These are phyloP conservation scores for Peniophora sp. DNA, from an alignment of 1,284 basidiomycete species.

Conservation along the genomic window DNA sequence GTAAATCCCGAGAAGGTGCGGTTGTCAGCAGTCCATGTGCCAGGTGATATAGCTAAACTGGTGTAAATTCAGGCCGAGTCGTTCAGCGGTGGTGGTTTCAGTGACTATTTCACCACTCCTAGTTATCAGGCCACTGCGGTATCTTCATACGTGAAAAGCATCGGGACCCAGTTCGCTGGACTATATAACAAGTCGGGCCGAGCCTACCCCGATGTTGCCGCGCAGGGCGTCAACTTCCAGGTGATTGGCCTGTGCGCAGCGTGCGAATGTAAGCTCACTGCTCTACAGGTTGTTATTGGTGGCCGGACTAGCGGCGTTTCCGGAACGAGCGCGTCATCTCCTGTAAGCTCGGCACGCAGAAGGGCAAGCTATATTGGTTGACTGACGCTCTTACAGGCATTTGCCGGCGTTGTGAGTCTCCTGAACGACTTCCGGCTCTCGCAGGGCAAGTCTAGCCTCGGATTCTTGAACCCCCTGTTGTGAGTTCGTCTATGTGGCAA, in stretches of 20 bases:
- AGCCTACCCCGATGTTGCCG: conserved; percentile 30
- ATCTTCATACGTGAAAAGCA: conserved; percentile 20
- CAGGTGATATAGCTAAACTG: no score
- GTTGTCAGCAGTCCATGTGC: no score
- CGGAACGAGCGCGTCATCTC: conserved; percentile 28
- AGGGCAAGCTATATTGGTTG: neutral
- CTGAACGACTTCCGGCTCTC: conserved; percentile 27
- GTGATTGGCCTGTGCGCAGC: no score
- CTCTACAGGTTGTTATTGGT: conserved; percentile 14
- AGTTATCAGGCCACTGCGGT: conserved; percentile 31
- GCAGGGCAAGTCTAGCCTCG: conserved; percentile 22
- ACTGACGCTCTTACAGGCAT: conserved; percentile 7
- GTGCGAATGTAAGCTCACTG: conserved; percentile 2
- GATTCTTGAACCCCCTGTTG: conserved; percentile 31
- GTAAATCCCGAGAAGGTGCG: conserved; percentile 18
- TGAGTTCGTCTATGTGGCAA: conserved; percentile 16
- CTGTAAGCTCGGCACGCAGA: conserved; percentile 25
- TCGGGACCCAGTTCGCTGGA: conserved; percentile 21
- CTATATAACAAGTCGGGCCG: conserved; percentile 22
- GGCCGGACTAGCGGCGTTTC: conserved; percentile 15
- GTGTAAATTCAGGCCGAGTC: no score
- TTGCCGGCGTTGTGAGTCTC: conserved; percentile 25
- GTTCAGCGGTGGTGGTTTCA: conserved; percentile 40
- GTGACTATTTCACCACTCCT: conserved; percentile 32
- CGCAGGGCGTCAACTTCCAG: conserved; percentile 20